phyloP scores from a whole-genome alignment of 257 asterid genomes.

The Penstemon davidsonii region DNA sequence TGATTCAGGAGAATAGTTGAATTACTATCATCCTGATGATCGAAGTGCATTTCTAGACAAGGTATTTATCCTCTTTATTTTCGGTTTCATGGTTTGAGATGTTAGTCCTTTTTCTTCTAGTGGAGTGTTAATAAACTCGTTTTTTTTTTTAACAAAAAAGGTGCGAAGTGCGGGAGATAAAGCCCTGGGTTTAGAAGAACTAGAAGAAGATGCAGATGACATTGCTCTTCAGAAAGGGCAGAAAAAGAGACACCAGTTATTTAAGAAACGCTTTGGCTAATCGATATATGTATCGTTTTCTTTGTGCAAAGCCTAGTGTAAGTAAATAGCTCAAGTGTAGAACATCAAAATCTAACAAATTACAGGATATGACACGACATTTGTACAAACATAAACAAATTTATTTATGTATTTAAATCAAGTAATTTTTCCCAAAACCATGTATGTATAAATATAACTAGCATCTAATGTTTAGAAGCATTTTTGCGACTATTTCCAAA shows the following conservation, averaged over 20 bases:
- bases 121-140: slow-evolving; percentile 11
- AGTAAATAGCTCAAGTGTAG: too few relatives aligned
- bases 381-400: too few relatives aligned
- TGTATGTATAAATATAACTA: too few relatives aligned
- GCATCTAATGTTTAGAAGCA: too few relatives aligned
- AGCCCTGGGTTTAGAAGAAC: slow-evolving; percentile 82
- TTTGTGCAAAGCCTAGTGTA: neutral
- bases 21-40: slow-evolving; percentile 65
- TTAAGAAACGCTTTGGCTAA: slow-evolving; percentile 84
- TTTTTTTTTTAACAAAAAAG: slow-evolving; percentile 36
- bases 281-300: neutral
- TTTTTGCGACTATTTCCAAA: too few relatives aligned
- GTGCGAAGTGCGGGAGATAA: slow-evolving; percentile 91
- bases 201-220: slow-evolving; percentile 96
- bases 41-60: slow-evolving; percentile 81
- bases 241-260: slow-evolving; percentile 73
- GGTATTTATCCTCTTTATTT: slow-evolving; percentile 38
- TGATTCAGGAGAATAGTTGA: slow-evolving; percentile 70
- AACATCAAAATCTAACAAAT: too few relatives aligned
- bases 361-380: too few relatives aligned
- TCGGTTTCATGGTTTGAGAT: slow-evolving; percentile 3
- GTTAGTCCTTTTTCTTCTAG: neutral
- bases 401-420: too few relatives aligned
- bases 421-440: too few relatives aligned
- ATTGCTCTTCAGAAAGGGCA: slow-evolving; percentile 77